Conservation (phyloP, 805 yeast species). For the Wickerhamiella brachini region DNA sequence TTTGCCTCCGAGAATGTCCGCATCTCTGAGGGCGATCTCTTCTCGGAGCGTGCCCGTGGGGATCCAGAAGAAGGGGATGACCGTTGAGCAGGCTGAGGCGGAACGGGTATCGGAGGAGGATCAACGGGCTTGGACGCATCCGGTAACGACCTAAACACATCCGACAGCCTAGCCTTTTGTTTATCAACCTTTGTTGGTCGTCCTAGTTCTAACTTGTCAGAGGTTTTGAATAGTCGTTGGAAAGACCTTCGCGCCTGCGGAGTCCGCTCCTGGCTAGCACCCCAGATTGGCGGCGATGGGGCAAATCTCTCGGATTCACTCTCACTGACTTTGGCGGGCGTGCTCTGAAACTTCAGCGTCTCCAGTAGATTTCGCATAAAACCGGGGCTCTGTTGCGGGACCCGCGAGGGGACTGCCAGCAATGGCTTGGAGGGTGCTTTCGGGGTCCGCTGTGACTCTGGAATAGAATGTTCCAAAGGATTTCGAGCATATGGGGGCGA, state of each 20-base stretch:
- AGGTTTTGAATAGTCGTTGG: neutral
- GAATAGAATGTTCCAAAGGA: slow-evolving; percentile 2
- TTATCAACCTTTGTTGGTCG: neutral
- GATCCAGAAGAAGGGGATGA: no score
- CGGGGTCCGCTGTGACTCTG: neutral
- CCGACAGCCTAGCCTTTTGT: neutral
- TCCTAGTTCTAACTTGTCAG: neutral
- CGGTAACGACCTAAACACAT: neutral
- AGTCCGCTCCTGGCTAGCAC: neutral
- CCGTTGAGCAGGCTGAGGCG: neutral
- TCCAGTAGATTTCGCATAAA: neutral
- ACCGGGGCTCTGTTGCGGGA: neutral
- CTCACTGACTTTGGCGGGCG: neutral
- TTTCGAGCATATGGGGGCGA: neutral
- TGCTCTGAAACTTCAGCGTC: neutral
- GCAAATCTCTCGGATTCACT: neutral
- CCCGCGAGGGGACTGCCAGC: neutral
- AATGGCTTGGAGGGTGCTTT: neutral
- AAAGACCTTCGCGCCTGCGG: neutral
- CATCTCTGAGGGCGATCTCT: no score
- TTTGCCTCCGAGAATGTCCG: no score
- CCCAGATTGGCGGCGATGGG: neutral
- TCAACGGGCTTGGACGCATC: neutral
- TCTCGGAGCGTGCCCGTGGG: no score
- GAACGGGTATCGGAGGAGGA: neutral